Evolutionary conservation across 257 asterid species (phyloP), one percentile per base, ranked within the genome.

Genomic region (Oldenlandia corymbosa): DNA sequence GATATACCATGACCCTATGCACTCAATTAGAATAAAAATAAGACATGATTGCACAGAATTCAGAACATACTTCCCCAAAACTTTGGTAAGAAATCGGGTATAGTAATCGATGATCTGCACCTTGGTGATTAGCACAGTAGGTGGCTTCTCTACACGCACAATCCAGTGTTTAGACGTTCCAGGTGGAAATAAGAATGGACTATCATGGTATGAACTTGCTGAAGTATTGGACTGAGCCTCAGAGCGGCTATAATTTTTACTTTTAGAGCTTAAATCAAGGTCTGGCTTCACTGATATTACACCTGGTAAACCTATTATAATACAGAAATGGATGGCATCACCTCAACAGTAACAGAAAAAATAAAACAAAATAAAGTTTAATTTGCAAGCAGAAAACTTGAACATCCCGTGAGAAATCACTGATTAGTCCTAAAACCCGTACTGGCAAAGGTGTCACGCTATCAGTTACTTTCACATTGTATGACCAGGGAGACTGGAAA

Each of bases 11-110:
- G 52, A 42, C 24, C 68, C 32, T 20, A 62, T 51, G 14, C 5
- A 60, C 30, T 28, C 42, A 46, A 23, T 4, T 8, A 9, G 14
- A 52, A 41, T 24, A 65, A 43, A 9, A 20, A 20, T 47, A 66
- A 37, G 18, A 12, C 66, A 66, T 48, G 30, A 60, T 58, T 41
- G 52, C 47, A 27, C 43, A 10, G 34, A 42, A 66, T 63, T 43
- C 27, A n/a, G 52, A 8, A 79, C 96, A 77, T 76, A 92, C 97
- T 89, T 92, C 73, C 94, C 85, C 69, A 92, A 74, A 72, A 92
- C 91, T 63, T 81, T 79, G 60, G 78, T 79, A 62, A 92, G 80
- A 59, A 84, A 78, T 76, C 85, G 96, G 74, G 77, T 86, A 58
- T 65, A 87, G 69, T 92, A 89, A 71, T 89, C 96, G 68, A 92